Percentiles rank a stretch among this genome's conserved stretches.
Conservation (phyloP, 2,329 filamentous ascomycete species). For the Fusarium sp. region DNA sequence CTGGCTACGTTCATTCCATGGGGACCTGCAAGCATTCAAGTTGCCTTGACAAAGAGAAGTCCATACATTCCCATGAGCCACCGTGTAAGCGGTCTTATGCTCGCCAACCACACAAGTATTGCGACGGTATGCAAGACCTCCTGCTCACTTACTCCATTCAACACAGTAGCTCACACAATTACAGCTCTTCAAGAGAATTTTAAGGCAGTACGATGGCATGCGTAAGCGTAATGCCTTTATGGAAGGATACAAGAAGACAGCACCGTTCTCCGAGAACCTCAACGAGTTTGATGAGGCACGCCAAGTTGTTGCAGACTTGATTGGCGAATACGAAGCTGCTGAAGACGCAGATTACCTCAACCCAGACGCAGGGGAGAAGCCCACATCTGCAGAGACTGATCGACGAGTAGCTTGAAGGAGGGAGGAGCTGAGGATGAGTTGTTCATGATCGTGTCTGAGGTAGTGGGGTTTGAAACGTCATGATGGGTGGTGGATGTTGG, state of each 20-base stretch:
- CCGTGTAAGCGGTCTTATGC: slow-evolving; percentile 94
- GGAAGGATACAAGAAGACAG: slow-evolving; percentile 95
- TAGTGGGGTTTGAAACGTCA: slow-evolving; percentile 16
- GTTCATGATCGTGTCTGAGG: slow-evolving; percentile 2
- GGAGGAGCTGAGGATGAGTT: background rate
- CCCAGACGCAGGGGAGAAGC: slow-evolving; percentile 68
- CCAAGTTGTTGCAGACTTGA: slow-evolving; percentile 89
- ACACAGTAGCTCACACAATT: background rate
- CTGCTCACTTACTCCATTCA: background rate
- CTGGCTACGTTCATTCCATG: slow-evolving; percentile 98
- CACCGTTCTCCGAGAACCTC: slow-evolving; percentile 89
- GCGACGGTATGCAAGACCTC: slow-evolving; percentile 71
- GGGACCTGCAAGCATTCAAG: slow-evolving; percentile 97
- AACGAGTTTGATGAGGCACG: slow-evolving; percentile 95
- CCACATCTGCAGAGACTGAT: slow-evolving; percentile 63
- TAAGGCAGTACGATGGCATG: slow-evolving; percentile 91
- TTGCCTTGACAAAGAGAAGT: slow-evolving; percentile 94
- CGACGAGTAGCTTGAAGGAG: slow-evolving; percentile 54
- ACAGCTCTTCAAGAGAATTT: slow-evolving; percentile 89
- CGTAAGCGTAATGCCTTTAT: slow-evolving; percentile 97
- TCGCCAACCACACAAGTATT: slow-evolving; percentile 97
- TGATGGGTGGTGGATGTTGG: slow-evolving; percentile 24
- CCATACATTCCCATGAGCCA: slow-evolving; percentile 95
- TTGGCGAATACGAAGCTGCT: slow-evolving; percentile 94
- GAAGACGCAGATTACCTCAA: slow-evolving; percentile 91